phyloP scores from a whole-genome alignment of 202 grass and related monocot species.

The Setaria italica region DNA sequence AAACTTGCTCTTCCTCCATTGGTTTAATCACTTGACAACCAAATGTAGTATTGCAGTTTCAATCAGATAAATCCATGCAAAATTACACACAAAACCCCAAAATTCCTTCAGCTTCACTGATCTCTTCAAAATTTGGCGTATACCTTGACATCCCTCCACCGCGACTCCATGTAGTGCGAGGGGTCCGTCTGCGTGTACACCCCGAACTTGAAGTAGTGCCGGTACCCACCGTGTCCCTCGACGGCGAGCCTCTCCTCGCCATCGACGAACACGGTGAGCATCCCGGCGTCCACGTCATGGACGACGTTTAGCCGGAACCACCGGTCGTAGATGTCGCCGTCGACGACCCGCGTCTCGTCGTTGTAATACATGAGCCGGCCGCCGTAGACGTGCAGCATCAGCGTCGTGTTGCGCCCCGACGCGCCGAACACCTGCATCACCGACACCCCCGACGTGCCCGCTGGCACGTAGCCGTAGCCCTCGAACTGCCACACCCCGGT shows the following conservation, averaged over 20 bases:
- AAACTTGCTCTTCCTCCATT: neutral
- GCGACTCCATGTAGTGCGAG: conserved; percentile 47
- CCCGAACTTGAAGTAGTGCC: conserved; percentile 60
- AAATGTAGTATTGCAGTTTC: neutral
- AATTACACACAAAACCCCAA: neutral
- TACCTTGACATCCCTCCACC: conserved; percentile 57
- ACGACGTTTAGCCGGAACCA: conserved; percentile 68
- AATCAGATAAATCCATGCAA: neutral
- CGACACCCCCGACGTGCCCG: conserved; percentile 40
- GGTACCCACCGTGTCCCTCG: neutral
- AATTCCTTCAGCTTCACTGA: too few species aligned
- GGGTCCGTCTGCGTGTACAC: conserved; percentile 49
- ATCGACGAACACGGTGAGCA: conserved; percentile 44
- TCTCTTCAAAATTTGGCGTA: conserved; percentile 34
- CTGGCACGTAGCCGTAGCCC: conserved; percentile 49
- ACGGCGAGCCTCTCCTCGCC: conserved; percentile 35
- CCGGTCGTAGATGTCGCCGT: conserved; percentile 35
- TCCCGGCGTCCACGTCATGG: conserved; percentile 39
- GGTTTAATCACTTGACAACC: neutral
- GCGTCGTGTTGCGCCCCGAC: conserved; percentile 14
- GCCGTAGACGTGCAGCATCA: conserved; percentile 52
- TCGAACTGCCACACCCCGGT: conserved; percentile 62
- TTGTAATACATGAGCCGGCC: neutral
- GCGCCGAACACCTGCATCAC: conserved; percentile 62
- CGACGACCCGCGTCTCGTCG: conserved; percentile 6